Base-by-base conservation (phyloP, 352 stramenopile genomes). In the Pythium aristosporum region DNA sequence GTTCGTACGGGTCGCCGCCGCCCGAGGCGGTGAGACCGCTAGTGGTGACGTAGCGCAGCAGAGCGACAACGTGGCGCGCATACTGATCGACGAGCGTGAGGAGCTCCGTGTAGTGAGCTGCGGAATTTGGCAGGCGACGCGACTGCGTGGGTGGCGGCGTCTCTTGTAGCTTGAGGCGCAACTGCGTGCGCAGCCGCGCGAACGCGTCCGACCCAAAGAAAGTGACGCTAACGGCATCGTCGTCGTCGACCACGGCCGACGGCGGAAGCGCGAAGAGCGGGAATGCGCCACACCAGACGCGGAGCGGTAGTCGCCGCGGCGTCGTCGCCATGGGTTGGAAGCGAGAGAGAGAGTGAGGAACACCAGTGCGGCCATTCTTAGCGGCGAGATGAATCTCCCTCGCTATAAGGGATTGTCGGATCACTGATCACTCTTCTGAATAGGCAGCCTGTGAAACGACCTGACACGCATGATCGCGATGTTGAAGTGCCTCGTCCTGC, bases 141-240 rank as follows among this genome's bases (percentile, higher is more conserved):
- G 59, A 68, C 15, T 80, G 73, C 5, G 74, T 69, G 50, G 71
- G 71, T 4, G 61, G 11, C 9, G 77, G 70, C 30, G 72, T 71
- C 46, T 90, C 81, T 44, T 68, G 75, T 7, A 90, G 65, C 56
- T 84, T 84, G 34, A 87, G 64, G 28, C 56, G 60, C 16, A 73
- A 49, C 28, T 28, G 41, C 41, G 46, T 73, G 28, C 66, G 66
- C 46, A 68, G 48, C n/a, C 34, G 49, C 12, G 61, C 54, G 43
- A 73, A 62, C 11, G 48, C 66, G n/a, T 47, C 34, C 7, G 55
- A 63, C 15, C 55, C 66, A 37, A 73, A 73, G 56, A 69, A 66
- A 25, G 11, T 20, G 5, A 15, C 16, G 56, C 49, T 63, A 13
- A 47, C 39, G n/a, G n/a, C 32, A 76, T 44, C 49, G 59, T 54